Conservation (phyloP, 75 land plant genomes). For the Pseudotsuga menziesii region DNA sequence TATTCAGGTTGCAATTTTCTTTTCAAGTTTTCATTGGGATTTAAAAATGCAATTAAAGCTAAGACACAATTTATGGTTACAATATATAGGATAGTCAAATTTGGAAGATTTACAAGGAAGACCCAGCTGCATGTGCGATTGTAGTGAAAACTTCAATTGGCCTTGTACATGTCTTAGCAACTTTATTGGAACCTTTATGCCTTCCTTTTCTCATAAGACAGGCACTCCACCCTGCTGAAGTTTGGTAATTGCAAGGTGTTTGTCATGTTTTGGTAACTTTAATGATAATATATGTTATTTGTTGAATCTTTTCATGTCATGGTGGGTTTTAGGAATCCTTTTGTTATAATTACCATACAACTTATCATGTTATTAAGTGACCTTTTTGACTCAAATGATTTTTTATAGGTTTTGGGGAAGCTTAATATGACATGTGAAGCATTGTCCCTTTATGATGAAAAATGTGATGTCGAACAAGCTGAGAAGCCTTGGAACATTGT, state of each 20-base stretch:
- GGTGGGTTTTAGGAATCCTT: neutral
- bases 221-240: neutral
- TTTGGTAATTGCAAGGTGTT: neutral
- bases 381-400: neutral
- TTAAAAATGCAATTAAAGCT: neutral
- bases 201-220: too few relatives aligned
- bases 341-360: neutral
- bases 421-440: constrained; percentile 55
- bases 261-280: too few relatives aligned
- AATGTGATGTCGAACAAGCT: too few relatives aligned
- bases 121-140: constrained; percentile 61
- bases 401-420: constrained; percentile 64
- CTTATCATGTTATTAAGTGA: neutral
- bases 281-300: too few relatives aligned
- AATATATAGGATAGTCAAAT: constrained; percentile 74
- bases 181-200: constrained; percentile 86
- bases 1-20: neutral
- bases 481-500: too few relatives aligned
- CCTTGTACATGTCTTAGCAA: constrained; percentile 80
- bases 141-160: constrained; percentile 82
- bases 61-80: neutral
- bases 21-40: too few relatives aligned
- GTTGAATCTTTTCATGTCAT: too few relatives aligned
- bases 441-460: too few relatives aligned
- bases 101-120: constrained; percentile 92